These are phyloP conservation scores for Aspergillus kassunensis DNA, from an alignment of 495 filamentous ascomycete species.

Conservation along the genomic window DNA sequence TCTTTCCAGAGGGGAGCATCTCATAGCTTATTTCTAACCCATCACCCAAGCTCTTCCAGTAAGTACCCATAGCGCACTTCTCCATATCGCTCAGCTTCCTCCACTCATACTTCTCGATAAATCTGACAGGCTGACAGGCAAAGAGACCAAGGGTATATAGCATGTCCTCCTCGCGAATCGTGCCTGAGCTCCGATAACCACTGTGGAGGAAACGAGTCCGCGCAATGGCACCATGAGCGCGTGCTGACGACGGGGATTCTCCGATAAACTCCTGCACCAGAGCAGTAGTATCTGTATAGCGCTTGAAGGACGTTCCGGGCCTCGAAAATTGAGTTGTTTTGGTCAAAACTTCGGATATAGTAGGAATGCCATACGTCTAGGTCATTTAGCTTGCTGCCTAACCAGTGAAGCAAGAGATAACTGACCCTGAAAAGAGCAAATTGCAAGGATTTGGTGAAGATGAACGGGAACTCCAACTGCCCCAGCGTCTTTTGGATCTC, in stretches of 20 bases:
- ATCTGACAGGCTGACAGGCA: constrained; percentile 54
- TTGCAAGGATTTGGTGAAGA: constrained; percentile 52
- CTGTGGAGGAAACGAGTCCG: constrained; percentile 66
- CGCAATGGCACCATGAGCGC: constrained; percentile 49
- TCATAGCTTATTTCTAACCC: constrained; percentile 55
- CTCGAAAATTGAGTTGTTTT: constrained; percentile 56
- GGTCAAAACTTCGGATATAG: constrained; percentile 54
- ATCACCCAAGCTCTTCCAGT: constrained; percentile 64
- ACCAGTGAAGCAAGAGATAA: neutral
- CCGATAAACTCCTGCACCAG: constrained; percentile 55
- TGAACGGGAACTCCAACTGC: constrained; percentile 55
- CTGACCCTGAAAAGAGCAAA: constrained; percentile 62
- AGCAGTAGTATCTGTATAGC: constrained; percentile 60
- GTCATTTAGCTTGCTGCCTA: neutral
- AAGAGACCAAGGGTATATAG: constrained; percentile 66
- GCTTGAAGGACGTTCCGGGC: constrained; percentile 49
- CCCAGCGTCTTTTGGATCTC: constrained; percentile 47
- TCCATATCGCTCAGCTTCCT: constrained; percentile 57
- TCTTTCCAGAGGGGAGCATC: constrained; percentile 32
- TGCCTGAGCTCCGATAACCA: constrained; percentile 53
- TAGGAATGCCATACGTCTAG: constrained; percentile 64
- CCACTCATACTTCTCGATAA: constrained; percentile 61
- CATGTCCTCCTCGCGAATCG: constrained; percentile 61
- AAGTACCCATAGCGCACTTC: constrained; percentile 59
- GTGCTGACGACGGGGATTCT: constrained; percentile 43